Percentiles rank a stretch among this genome's conserved stretches.
phyloP scores from a whole-genome alignment of 345 rosid species.

The Moricandia moricandioides region DNA sequence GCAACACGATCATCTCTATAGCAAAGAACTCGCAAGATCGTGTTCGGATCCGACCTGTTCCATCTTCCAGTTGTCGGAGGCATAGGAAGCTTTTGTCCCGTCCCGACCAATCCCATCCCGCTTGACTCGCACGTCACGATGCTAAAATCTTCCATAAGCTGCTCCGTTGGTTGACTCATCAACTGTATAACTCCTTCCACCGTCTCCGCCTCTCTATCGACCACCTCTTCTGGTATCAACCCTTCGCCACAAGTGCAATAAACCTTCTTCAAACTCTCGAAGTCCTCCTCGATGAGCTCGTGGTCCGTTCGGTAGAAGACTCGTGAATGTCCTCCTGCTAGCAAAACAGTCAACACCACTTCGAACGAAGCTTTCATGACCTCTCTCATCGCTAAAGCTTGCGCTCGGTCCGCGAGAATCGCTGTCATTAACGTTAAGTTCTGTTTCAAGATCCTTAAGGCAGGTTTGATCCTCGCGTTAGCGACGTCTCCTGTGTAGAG shows the following conservation, averaged over 20 bases:
- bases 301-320: conserved; percentile 56
- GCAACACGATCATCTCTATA: conserved; percentile 68
- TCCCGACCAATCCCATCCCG: conserved; percentile 41
- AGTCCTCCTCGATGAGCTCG: conserved; percentile 60
- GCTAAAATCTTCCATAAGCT: conserved; percentile 74
- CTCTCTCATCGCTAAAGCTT: conserved; percentile 63
- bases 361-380: conserved; percentile 83
- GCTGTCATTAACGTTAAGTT: conserved; percentile 64
- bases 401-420: conserved; percentile 63
- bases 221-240: conserved; percentile 54
- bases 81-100: conserved; percentile 65
- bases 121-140: conserved; percentile 58
- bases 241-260: conserved; percentile 79
- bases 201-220: conserved; percentile 59
- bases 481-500: conserved; percentile 64
- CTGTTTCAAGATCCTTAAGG: conserved; percentile 60
- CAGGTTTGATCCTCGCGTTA: conserved; percentile 57
- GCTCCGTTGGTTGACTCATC: conserved; percentile 68
- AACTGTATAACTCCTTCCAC: conserved; percentile 69
- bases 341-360: conserved; percentile 61
- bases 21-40: conserved; percentile 67
- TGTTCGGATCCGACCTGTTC: conserved; percentile 81
- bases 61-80: conserved; percentile 80
- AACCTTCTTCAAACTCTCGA: conserved; percentile 57
- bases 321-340: conserved; percentile 65